Evolutionary conservation across 1,139 yeast genomes (phyloP), one percentile per base, ranked within the genome.

Genomic region (Protomyces lactucae-debilis): DNA sequence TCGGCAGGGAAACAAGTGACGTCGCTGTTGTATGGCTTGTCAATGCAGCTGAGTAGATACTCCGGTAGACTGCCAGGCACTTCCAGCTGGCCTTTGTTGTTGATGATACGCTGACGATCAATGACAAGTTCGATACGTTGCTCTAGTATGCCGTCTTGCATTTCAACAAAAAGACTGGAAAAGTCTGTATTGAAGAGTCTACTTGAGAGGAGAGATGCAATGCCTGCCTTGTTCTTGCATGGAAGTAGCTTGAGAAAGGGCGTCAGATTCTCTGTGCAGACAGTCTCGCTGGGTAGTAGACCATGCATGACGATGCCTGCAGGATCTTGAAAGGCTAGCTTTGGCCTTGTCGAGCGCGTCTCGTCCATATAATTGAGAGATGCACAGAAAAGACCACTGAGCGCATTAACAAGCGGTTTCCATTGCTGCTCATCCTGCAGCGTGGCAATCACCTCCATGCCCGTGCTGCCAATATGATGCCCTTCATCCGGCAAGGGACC

Each of bases 181-280:
- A 98, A 93, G 69, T 87, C 85, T 0, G 97, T 86, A 72, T 91
- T 97, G 75, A 90, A 95, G n/a, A 95, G 83, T 72, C 86, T 86
- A n/a, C 99, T 98, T 71, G 92, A 96, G 53, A 95, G 78, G 61
- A 93, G 78, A 0, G 96, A 83, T 0, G 97, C 83, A 52, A 93
- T 78, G 1, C 99, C 99, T 0, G 96, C 86, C 73, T 87, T 87
- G 0, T 97, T 98, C 73, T 91, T 86, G 9, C 98, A 88, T 2
- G 99, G 99, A 40, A 95, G 79, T 67, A 95, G 79, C 72, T 91
- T 92, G 68, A 95, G 76, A 71, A 93, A 90, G 0, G 99, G 99
- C 0, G 99, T 92, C 72, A 95, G 80, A 74, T 95, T 95, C 74
- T 95, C 99, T 0, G 99, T 95, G 76, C 99, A 95, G 16, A 95